Conservation (phyloP, 257 asterid genomes). For the Rhazya stricta region DNA sequence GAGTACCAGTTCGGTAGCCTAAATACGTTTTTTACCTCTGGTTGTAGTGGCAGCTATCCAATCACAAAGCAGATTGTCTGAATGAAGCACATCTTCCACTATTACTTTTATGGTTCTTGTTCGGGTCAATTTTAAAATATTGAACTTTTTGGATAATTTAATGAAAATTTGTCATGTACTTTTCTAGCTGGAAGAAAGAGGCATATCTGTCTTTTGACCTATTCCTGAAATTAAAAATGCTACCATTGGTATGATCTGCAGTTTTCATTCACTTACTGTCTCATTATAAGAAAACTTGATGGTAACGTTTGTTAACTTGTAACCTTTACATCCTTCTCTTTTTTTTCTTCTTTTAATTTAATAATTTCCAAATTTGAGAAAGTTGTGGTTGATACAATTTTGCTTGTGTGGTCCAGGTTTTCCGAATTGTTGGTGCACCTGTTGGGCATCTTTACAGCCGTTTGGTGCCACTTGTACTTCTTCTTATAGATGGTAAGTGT, state of each 20-base stretch:
- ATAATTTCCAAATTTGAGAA: too few species aligned
- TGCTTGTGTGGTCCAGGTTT: constrained; percentile 30
- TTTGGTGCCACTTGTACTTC: constrained; percentile 71
- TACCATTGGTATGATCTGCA: not conserved
- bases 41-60: not conserved
- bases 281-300: not conserved
- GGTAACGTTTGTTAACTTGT: not conserved
- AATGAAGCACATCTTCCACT: not conserved
- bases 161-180: not conserved
- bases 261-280: not conserved
- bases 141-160: not conserved
- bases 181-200: not conserved
- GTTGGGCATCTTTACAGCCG: constrained; percentile 61
- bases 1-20: not conserved
- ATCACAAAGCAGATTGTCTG: not conserved
- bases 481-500: constrained; percentile 53
- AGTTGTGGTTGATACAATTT: constrained; percentile 8
- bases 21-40: not conserved
- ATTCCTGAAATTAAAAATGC: not conserved
- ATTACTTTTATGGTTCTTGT: not conserved
- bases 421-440: constrained; percentile 44
- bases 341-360: too few species aligned
- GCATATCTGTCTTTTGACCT: not conserved
- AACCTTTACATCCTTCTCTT: not conserved
- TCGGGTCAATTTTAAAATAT: not conserved